A percentile compares a stretch with the other conserved stretches of the same genome.
These are phyloP conservation scores for Xylariaceae sp. DNA, from an alignment of 2,329 filamentous ascomycete species.

Conservation along the genomic window DNA sequence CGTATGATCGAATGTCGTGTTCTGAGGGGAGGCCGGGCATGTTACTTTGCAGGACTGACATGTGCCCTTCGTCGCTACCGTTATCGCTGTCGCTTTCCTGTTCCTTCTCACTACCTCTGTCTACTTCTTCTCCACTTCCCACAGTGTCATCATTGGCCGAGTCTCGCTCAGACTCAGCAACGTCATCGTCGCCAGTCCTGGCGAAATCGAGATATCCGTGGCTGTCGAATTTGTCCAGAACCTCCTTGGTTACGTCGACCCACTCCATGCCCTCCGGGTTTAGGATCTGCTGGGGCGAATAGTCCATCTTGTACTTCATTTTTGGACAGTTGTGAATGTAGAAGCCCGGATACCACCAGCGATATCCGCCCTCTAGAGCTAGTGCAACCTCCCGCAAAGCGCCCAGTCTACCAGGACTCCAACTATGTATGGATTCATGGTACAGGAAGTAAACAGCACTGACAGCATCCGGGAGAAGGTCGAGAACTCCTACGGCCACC, in stretches of 20 bases:
- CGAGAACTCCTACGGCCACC: conserved; percentile 70
- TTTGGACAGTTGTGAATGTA: conserved; percentile 78
- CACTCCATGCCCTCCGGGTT: conserved; percentile 62
- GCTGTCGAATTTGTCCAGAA: conserved; percentile 48
- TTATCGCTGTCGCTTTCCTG: conserved; percentile 15
- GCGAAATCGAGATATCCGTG: conserved; percentile 49
- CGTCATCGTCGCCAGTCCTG: neutral
- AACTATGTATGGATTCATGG: conserved; percentile 65
- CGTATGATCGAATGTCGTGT: conserved; percentile 47
- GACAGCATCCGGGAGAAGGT: conserved; percentile 69
- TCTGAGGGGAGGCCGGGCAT: conserved; percentile 63
- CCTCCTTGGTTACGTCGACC: conserved; percentile 51
- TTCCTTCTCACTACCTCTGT: conserved; percentile 10
- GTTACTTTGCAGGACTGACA: conserved; percentile 51
- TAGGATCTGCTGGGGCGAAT: conserved; percentile 66
- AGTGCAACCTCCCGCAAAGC: conserved; percentile 68
- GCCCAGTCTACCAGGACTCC: conserved; percentile 68
- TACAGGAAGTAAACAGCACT: conserved; percentile 83
- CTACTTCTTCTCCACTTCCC: neutral
- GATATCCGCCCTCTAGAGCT: conserved; percentile 62
- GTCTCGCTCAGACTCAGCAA: neutral
- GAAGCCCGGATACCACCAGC: conserved; percentile 74
- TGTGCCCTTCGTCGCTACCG: conserved; percentile 17
- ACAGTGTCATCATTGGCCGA: neutral
- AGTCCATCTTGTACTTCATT: conserved; percentile 82